Base-by-base conservation (phyloP, 2,329 filamentous ascomycete genomes). In the Paecilomyces sp. region DNA sequence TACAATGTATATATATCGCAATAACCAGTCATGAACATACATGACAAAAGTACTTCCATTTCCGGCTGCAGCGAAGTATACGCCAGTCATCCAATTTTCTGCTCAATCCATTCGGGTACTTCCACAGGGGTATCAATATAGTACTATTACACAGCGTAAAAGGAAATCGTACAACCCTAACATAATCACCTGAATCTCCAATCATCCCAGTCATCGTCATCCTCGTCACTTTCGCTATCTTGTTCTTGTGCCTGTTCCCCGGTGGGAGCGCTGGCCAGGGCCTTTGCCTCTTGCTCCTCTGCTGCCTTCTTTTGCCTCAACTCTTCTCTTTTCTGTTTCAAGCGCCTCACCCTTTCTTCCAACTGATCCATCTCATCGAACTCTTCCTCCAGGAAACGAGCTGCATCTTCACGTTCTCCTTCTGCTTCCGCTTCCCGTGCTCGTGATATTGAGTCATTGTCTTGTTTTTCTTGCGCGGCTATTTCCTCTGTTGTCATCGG, bases 281-380 rank as follows among this genome's bases (percentile, higher is more conserved):
- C 50, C 12, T 28, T 58, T 30, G 69, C 18, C 69, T 74, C 59
- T n/a, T 59, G 59, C 58, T 57, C 69, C 58, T 65, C 70, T 25
- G 62, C 60, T 34, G 65, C 63, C 55, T 67, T 71, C 63, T 63
- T 79, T 67, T 66, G 77, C 67, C 85, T 80, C 62, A 92, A 71
- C 58, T 85, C 85, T 68, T 92, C 90, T 54, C 89, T 80, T 72
- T 85, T 86, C 69, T 90, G 85, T 70, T 89, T 88, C 58, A 93
- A 74, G 62, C 80, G 82, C 61, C 81, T 80, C 12, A 93, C 88
- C 6, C 89, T 83, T 57, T 85, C 84, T 72, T 93, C 90, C 54
- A 93, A 80, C 68, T 87, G 84, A 69, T 89, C 87, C 90, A 93
- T 93, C 70, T 92, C 87, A 60, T 91, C 89, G 65, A 93, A 89